phyloP scores from a whole-genome alignment of 2,329 filamentous ascomycete genomes.

The Hymenoscyphus salicellus region DNA sequence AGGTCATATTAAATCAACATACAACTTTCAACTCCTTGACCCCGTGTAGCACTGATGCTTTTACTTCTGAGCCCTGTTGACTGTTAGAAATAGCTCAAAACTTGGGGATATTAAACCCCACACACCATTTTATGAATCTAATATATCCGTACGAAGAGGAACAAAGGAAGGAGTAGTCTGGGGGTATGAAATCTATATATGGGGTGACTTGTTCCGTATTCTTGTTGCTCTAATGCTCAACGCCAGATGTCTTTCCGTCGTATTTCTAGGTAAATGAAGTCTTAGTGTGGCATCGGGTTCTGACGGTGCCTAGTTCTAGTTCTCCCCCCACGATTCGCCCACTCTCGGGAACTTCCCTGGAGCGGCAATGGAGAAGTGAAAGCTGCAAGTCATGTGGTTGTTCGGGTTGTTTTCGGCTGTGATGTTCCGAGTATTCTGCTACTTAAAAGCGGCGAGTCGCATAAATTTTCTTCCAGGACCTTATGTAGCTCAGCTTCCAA shows the following conservation, averaged over 20 bases:
- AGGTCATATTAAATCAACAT: slow-evolving; percentile 21
- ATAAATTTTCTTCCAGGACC: neutral
- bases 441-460: too few species aligned
- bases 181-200: neutral
- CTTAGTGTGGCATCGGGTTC: slow-evolving; percentile 5
- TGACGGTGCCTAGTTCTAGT: neutral
- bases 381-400: neutral
- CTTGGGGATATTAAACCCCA: neutral
- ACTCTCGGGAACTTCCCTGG: neutral
- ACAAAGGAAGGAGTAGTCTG: neutral
- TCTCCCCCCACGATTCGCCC: neutral
- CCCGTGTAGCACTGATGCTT: slow-evolving; percentile 36
- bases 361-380: neutral
- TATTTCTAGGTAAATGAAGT: neutral
- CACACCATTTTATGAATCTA: neutral
- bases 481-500: neutral
- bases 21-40: slow-evolving; percentile 34
- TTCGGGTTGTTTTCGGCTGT: too few species aligned
- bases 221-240: too few species aligned
- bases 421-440: too few species aligned
- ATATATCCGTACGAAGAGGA: neutral
- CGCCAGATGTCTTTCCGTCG: neutral
- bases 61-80: slow-evolving; percentile 21
- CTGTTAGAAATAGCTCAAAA: neutral
- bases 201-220: too few species aligned